Conservation (phyloP, 768 basidiomycete species). For the Polyporus arcularius region DNA sequence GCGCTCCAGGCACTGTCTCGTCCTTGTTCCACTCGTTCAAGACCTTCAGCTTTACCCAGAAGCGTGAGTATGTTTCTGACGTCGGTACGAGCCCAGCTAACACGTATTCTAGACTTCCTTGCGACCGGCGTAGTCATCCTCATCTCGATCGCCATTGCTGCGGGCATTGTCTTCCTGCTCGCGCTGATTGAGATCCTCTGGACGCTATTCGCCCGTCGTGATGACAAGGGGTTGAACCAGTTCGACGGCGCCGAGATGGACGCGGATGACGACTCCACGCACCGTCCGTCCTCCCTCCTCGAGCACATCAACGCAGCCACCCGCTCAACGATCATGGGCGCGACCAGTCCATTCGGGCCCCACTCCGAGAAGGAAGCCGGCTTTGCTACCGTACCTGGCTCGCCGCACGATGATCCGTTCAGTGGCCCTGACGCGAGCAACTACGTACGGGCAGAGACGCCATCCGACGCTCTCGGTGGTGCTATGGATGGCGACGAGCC, state of each 20-base stretch:
- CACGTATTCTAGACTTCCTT: slow-evolving; percentile 64
- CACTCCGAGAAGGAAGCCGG: slow-evolving; percentile 59
- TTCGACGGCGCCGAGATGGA: slow-evolving; percentile 66
- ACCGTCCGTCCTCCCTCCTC: slow-evolving; percentile 84
- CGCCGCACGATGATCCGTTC: slow-evolving; percentile 53
- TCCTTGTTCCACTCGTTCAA: slow-evolving; percentile 86
- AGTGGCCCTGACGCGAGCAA: slow-evolving; percentile 70
- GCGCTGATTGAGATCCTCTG: slow-evolving; percentile 85
- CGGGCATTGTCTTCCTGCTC: slow-evolving; percentile 88
- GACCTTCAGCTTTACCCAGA: slow-evolving; percentile 72
- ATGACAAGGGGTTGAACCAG: slow-evolving; percentile 62
- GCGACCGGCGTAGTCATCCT: slow-evolving; percentile 93
- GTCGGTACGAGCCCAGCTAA: slow-evolving; percentile 8
- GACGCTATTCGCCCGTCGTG: slow-evolving; percentile 83
- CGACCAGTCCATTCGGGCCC: slow-evolving; percentile 38
- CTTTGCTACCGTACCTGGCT: slow-evolving; percentile 32
- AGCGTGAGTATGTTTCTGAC: slow-evolving; percentile 48
- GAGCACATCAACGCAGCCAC: slow-evolving; percentile 93
- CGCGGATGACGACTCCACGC: slow-evolving; percentile 71
- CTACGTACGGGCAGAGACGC: slow-evolving; percentile 79
- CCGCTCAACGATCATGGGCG: slow-evolving; percentile 75
- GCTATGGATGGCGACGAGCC: slow-evolving; percentile 64
- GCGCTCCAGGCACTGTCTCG: slow-evolving; percentile 57
- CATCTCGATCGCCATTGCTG: slow-evolving; percentile 95
- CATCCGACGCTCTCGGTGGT: slow-evolving; percentile 68